A percentile compares a stretch with the other conserved stretches of the same genome.
Evolutionary conservation across 495 filamentous ascomycete species (phyloP).

Genomic region (Penicillium turbatum): DNA sequence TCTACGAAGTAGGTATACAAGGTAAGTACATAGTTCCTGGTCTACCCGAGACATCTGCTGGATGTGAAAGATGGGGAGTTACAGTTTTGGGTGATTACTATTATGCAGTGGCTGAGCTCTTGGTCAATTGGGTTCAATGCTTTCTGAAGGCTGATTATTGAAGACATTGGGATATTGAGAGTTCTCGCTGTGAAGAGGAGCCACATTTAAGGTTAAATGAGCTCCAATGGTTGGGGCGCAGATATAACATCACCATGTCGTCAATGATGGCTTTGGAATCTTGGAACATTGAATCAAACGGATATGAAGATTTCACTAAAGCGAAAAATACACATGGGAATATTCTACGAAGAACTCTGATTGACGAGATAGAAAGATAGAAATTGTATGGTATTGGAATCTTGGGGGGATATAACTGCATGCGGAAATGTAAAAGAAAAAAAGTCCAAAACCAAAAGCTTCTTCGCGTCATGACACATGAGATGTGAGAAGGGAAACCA

Average conservation of each 20-base stretch:
- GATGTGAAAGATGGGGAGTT: too few species aligned
- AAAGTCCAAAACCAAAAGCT: not conserved
- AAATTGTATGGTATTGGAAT: conserved; percentile 8
- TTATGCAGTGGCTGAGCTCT: too few species aligned
- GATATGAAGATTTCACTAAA: not conserved
- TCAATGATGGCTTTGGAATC: not conserved
- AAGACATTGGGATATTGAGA: too few species aligned
- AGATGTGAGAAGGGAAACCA: conserved; percentile 10
- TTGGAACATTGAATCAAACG: too few species aligned
- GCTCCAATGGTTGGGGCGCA: not conserved
- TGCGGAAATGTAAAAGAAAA: conserved; percentile 5
- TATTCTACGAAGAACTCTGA: not conserved
- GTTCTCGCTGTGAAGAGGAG: not conserved
- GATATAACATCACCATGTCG: conserved; percentile 3
- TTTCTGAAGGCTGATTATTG: too few species aligned
- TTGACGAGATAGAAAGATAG: not conserved
- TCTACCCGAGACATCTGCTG: too few species aligned
- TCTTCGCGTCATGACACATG: conserved; percentile 15
- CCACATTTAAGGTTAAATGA: not conserved
- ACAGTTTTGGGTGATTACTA: too few species aligned
- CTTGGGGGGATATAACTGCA: conserved; percentile 7
- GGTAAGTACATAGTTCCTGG: too few species aligned
- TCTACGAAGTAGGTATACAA: too few species aligned
- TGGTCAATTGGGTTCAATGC: too few species aligned
- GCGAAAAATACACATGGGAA: not conserved